phyloP scores from a whole-genome alignment of 257 asterid genomes.

The Oldenlandia corymbosa region DNA sequence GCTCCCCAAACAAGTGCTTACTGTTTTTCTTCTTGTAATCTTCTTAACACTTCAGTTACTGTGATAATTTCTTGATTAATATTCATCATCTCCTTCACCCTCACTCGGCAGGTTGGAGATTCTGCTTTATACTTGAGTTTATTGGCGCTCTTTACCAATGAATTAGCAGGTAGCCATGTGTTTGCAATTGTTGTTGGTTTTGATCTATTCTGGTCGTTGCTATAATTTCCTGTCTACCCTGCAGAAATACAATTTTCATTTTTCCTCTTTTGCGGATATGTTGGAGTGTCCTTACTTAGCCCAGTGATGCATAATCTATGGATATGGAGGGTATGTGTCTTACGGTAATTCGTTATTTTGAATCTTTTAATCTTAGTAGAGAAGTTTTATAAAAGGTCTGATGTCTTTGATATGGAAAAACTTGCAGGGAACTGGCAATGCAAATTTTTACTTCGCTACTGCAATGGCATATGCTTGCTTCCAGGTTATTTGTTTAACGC shows the following conservation, averaged over 20 bases:
- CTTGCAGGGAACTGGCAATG: slow-evolving; percentile 96
- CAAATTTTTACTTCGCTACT: slow-evolving; percentile 94
- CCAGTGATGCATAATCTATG: slow-evolving; percentile 99
- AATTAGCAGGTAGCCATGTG: slow-evolving; percentile 58
- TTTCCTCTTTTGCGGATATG: slow-evolving; percentile 88
- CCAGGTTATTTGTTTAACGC: slow-evolving; percentile 56
- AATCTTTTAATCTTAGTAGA: slow-evolving; percentile 1
- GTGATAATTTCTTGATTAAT: slow-evolving; percentile 9
- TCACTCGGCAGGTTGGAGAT: slow-evolving; percentile 74
- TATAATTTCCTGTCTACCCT: slow-evolving; percentile 9
- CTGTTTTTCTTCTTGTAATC: not conserved
- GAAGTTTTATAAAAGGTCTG: not conserved
- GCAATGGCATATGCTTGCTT: slow-evolving; percentile 92
- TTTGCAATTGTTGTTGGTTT: not conserved
- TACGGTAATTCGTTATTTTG: slow-evolving; percentile 5
- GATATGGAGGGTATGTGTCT: slow-evolving; percentile 94
- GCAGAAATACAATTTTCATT: slow-evolving; percentile 91
- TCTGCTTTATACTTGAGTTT: slow-evolving; percentile 89
- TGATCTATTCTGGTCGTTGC: not conserved
- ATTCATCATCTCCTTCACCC: slow-evolving; percentile 9
- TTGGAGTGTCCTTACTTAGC: slow-evolving; percentile 84
- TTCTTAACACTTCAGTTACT: not conserved
- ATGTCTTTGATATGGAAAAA: slow-evolving; percentile 7
- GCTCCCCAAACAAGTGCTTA: not conserved
- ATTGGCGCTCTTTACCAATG: slow-evolving; percentile 73